phyloP scores from a whole-genome alignment of 306 rosid genomes.

The Inga leiocalycina region DNA sequence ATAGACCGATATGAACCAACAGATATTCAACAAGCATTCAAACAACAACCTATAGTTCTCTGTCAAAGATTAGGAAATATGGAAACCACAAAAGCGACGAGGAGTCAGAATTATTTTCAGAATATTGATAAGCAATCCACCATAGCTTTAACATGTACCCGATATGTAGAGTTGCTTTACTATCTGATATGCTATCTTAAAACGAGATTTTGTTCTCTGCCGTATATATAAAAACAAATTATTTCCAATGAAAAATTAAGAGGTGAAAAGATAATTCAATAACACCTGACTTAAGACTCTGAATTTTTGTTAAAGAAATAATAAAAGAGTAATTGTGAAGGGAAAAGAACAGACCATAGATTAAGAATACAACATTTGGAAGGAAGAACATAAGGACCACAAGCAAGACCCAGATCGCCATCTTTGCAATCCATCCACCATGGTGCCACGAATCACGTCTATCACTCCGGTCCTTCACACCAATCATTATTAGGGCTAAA shows the following conservation, averaged over 20 bases:
- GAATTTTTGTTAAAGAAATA: conserved; percentile 24
- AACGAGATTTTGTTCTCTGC: background rate
- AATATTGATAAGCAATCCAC: background rate
- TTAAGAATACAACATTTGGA: conserved; percentile 61
- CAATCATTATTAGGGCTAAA: conserved; percentile 88
- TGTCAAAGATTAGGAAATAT: background rate
- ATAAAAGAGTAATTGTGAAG: conserved; percentile 6
- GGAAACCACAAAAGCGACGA: background rate
- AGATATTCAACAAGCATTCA: background rate
- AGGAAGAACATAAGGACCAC: conserved; percentile 79
- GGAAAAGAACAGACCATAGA: conserved; percentile 60
- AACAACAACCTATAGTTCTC: background rate
- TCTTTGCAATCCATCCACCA: conserved; percentile 89
- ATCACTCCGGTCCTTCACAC: conserved; percentile 91
- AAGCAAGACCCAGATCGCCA: conserved; percentile 79
- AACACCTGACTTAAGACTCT: background rate
- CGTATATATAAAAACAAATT: background rate
- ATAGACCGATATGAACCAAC: background rate
- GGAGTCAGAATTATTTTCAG: background rate
- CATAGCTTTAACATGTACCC: background rate
- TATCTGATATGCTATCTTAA: background rate
- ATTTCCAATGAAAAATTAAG: background rate
- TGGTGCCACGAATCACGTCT: conserved; percentile 96
- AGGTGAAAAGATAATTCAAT: background rate
- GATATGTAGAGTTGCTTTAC: background rate